Evolutionary conservation across 768 basidiomycete genomes (phyloP), one percentile per base, ranked within the genome.

Genomic region (Symmetrospora coprosmae): DNA sequence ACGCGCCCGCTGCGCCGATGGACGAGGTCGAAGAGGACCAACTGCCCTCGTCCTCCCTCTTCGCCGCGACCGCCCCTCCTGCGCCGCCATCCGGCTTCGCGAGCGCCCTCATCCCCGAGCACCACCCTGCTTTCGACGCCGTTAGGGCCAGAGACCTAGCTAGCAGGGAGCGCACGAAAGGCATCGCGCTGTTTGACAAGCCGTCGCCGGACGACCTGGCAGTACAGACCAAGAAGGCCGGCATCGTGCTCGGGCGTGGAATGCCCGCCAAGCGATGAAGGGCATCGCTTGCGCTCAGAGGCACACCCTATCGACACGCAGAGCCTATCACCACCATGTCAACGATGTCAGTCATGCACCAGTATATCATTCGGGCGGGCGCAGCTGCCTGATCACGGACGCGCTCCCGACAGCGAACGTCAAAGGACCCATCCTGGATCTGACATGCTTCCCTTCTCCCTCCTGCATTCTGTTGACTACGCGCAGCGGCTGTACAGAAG

Each of bases 371-470:
- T 7, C 13, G 30, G 33, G 27, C 47, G 7, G 31, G 8, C n/a
- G 48, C 48, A 23, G 27, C 66, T 33, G 25, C 40, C 27, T 23
- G 50, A 6, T 74, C 75, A 23, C n/a, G n/a, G n/a, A n/a, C n/a
- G n/a, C n/a, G n/a, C n/a, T n/a, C n/a, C n/a, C n/a, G n/a, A n/a
- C n/a, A n/a, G n/a, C n/a, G n/a, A n/a, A n/a, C n/a, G n/a, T n/a
- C n/a, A n/a, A n/a, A n/a, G n/a, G n/a, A n/a, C n/a, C n/a, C n/a
- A n/a, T n/a, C n/a, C n/a, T n/a, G n/a, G n/a, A n/a, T n/a, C n/a
- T n/a, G n/a, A 79, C 78, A 1, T 50, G 16, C 49, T 27, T 50
- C 49, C 23, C 50, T 17, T 61, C 46, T 21, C 28, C 9, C n/a
- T 34, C 46, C 16, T n/a, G 21, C 1, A 30, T 33, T 30, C 50